Conservation (phyloP, 1,139 yeast species). For the Suhomyces bolitotheri region DNA sequence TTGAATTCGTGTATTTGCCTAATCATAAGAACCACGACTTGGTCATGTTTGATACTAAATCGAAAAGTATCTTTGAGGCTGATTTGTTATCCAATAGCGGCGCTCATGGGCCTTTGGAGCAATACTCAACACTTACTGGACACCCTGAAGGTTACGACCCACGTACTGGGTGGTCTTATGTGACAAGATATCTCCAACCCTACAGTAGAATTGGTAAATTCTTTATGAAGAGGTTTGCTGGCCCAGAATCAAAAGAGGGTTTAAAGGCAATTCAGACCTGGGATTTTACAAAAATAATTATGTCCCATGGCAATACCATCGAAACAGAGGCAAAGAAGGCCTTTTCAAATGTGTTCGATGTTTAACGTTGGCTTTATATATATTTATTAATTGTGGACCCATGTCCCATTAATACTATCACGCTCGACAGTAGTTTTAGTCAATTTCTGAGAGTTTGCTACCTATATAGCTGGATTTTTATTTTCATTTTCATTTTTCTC, state of each 20-base stretch:
- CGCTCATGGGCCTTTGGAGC: constrained; percentile 21
- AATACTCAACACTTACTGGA: constrained; percentile 23
- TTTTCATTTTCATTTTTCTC: too few species aligned
- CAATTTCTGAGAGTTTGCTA: too few species aligned
- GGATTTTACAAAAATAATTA: constrained; percentile 25
- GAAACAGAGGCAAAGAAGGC: constrained; percentile 23
- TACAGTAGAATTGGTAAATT: constrained; percentile 27
- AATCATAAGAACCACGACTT: constrained; percentile 24
- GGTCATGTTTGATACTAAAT: constrained; percentile 23
- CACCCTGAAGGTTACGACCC: constrained; percentile 21
- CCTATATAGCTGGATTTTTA: too few species aligned
- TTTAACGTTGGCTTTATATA: too few species aligned
- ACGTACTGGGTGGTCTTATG: constrained; percentile 23
- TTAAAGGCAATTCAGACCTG: constrained; percentile 22
- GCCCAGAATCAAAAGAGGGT: constrained; percentile 19
- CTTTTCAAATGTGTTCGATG: constrained; percentile 19
- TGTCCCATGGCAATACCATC: constrained; percentile 29
- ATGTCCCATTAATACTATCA: too few species aligned
- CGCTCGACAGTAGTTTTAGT: too few species aligned
- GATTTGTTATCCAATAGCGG: constrained; percentile 27
- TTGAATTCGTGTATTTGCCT: constrained; percentile 29
- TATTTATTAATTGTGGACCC: background rate
- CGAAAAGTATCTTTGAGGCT: constrained; percentile 25
- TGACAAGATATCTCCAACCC: constrained; percentile 25
- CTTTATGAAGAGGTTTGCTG: constrained; percentile 29